These are phyloP conservation scores for Solanum hybrid DNA, from an alignment of 305 asterid genomes.

Conservation along the genomic window DNA sequence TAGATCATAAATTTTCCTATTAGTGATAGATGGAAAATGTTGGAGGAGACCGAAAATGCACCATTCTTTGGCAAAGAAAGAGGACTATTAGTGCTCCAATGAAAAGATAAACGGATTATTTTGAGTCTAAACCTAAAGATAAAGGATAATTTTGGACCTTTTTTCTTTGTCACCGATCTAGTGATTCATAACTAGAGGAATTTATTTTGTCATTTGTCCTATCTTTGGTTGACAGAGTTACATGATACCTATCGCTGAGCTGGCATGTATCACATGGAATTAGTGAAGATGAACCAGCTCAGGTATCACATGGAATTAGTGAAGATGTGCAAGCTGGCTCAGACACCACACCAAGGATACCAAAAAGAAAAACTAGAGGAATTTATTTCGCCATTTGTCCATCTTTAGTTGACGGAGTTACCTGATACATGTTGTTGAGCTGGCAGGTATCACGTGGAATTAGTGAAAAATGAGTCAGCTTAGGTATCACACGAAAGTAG, in stretches of 20 bases:
- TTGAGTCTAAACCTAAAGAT: neutral
- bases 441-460: neutral
- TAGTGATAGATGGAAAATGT: neutral
- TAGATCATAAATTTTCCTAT: neutral
- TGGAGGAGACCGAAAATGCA: neutral
- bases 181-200: neutral
- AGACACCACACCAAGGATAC: neutral
- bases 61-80: neutral
- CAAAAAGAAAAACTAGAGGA: neutral
- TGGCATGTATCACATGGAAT: neutral
- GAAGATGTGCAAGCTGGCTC: neutral
- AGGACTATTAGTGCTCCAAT: neutral
- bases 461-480: neutral
- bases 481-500: neutral
- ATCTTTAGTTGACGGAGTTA: neutral
- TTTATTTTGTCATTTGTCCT: neutral
- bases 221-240: neutral
- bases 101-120: neutral
- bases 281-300: neutral
- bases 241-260: neutral
- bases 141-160: neutral
- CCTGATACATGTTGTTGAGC: accelerated
- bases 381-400: no score
- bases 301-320: neutral
- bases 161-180: neutral